Conservation (phyloP, 345 rosid species). For the Raphanus sativus region DNA sequence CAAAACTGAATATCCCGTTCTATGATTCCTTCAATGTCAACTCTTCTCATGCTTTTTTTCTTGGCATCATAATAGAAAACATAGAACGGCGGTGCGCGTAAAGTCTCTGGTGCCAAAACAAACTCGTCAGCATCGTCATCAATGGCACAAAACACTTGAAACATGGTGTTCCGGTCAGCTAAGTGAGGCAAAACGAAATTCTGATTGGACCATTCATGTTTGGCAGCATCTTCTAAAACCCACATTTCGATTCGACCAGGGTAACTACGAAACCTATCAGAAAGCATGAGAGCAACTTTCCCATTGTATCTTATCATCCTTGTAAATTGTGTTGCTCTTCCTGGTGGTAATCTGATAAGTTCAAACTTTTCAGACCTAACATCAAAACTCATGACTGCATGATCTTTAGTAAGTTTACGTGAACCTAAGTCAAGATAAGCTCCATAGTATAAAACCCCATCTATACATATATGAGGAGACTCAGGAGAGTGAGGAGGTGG, state of each 20-base stretch:
- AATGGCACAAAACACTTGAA: neutral
- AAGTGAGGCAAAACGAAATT: neutral
- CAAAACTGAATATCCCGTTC: neutral
- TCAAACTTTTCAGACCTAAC: slow-evolving; percentile 9
- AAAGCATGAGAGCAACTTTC: neutral
- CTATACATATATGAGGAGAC: slow-evolving; percentile 11
- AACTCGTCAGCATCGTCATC: slow-evolving; percentile 3
- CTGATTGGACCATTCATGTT: neutral
- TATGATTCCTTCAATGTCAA: slow-evolving; percentile 3
- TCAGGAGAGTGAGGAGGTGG: slow-evolving; percentile 14
- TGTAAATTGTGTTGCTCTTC: neutral
- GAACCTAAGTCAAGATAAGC: slow-evolving; percentile 3
- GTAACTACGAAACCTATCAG: neutral
- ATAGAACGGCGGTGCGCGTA: neutral
- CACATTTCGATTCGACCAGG: neutral
- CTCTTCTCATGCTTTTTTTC: neutral
- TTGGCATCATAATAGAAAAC: slow-evolving; percentile 23
- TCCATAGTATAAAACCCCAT: slow-evolving; percentile 18
- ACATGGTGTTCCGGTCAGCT: neutral
- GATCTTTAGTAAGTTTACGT: neutral
- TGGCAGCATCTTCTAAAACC: slow-evolving; percentile 7
- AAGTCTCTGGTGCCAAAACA: slow-evolving; percentile 9
- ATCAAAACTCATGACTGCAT: slow-evolving; percentile 13
- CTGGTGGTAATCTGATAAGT: neutral
- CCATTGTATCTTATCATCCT: slow-evolving; percentile 13